Conservation (phyloP, 495 filamentous ascomycete genomes). For the Podospora sp. region DNA sequence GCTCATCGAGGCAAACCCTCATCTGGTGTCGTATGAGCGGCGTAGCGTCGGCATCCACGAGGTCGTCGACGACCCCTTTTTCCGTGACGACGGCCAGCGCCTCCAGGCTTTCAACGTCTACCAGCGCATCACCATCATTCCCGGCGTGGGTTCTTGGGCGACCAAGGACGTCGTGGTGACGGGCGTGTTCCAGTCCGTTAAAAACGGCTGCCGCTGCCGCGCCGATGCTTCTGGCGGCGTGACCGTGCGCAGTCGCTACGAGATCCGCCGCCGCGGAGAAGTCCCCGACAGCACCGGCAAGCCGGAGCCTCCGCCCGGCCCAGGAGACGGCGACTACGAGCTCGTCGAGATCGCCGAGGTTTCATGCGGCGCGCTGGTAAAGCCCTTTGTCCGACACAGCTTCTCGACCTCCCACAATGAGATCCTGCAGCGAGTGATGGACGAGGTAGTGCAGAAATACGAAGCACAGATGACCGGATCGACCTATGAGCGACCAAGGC, state of each 20-base stretch:
- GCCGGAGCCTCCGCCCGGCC: constrained; percentile 4
- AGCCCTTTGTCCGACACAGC: constrained; percentile 36
- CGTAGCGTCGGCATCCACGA: constrained; percentile 29
- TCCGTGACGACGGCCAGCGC: constrained; percentile 33
- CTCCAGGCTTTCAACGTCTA: constrained; percentile 36
- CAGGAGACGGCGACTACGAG: constrained; percentile 35
- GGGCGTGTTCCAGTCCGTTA: constrained; percentile 39
- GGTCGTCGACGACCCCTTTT: constrained; percentile 41
- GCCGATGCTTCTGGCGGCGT: constrained; percentile 37
- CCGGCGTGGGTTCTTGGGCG: constrained; percentile 34
- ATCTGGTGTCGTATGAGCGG: constrained; percentile 33
- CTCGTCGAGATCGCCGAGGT: constrained; percentile 38
- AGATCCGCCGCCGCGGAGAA: constrained; percentile 34
- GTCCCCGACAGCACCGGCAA: constrained; percentile 16
- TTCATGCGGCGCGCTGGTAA: constrained; percentile 33
- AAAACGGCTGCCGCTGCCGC: constrained; percentile 36
- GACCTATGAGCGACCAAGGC: background rate
- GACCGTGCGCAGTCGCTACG: constrained; percentile 39
- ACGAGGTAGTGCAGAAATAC: constrained; percentile 18
- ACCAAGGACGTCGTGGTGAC: constrained; percentile 37
- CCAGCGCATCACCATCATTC: constrained; percentile 45
- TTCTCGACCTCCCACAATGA: constrained; percentile 33
- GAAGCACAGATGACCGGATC: background rate
- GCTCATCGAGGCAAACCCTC: constrained; percentile 42
- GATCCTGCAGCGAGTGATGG: constrained; percentile 30